Evolutionary conservation across 768 basidiomycete species (phyloP).

Genomic region (Boletus sensibilis): DNA sequence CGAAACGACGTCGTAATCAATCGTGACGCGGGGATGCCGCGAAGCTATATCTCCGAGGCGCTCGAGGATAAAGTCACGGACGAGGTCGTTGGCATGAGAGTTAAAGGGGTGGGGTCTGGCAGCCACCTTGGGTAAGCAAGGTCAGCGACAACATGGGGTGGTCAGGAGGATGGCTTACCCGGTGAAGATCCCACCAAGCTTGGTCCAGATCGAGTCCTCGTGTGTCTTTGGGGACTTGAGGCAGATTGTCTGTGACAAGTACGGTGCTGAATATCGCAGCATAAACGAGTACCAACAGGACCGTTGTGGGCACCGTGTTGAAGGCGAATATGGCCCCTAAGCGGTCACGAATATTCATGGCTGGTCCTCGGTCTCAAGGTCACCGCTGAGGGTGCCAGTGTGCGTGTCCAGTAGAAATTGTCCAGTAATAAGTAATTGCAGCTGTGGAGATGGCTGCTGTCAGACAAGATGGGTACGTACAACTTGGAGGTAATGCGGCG

Average conservation of each 20-base stretch:
- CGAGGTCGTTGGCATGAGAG: constrained; percentile 71
- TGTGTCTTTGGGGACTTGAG: constrained; percentile 43
- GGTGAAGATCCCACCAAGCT: constrained; percentile 59
- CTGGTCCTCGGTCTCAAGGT: neutral
- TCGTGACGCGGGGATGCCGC: constrained; percentile 44
- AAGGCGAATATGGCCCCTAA: constrained; percentile 36
- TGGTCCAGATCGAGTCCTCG: constrained; percentile 47
- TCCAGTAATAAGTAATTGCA: neutral
- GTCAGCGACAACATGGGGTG: neutral
- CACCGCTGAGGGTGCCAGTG: neutral
- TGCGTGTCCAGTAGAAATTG: neutral
- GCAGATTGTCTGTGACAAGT: constrained; percentile 48
- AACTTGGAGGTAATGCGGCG: no score
- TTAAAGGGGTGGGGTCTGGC: constrained; percentile 73
- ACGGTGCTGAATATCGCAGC: constrained; percentile 45
- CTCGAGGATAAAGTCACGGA: constrained; percentile 56
- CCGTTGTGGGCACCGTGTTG: constrained; percentile 42
- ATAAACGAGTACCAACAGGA: constrained; percentile 50
- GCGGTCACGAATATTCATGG: constrained; percentile 28
- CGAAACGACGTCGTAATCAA: constrained; percentile 50
- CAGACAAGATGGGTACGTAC: no score
- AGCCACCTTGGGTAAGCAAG: constrained; percentile 48
- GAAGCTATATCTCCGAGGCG: constrained; percentile 50
- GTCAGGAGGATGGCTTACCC: constrained; percentile 35
- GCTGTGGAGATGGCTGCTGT: neutral